phyloP scores from a whole-genome alignment of 805 yeast species.

The Suhomyces sp. region DNA sequence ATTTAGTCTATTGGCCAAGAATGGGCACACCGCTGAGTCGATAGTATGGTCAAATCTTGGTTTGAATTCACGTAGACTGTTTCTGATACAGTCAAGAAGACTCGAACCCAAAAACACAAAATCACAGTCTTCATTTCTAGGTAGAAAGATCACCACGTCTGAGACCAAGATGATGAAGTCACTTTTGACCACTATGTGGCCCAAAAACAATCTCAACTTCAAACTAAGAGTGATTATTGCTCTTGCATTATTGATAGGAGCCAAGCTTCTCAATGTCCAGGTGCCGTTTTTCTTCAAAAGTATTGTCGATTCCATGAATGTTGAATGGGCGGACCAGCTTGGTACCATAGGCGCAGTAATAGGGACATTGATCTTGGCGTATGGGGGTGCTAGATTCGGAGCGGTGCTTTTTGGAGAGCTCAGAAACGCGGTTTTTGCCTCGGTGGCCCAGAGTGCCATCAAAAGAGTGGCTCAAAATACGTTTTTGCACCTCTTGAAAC shows the following conservation, averaged over 20 bases:
- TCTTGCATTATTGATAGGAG: slow-evolving; percentile 64
- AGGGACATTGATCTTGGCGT: slow-evolving; percentile 68
- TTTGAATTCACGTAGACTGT: not conserved
- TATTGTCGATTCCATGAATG: slow-evolving; percentile 88
- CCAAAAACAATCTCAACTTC: slow-evolving; percentile 62
- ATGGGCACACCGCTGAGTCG: not conserved
- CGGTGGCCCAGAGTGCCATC: slow-evolving; percentile 93
- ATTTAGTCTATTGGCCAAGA: not conserved
- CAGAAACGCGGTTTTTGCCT: slow-evolving; percentile 92
- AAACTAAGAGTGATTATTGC: slow-evolving; percentile 77
- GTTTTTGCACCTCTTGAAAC: slow-evolving; percentile 73
- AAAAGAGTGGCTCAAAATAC: slow-evolving; percentile 86
- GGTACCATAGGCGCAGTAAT: slow-evolving; percentile 68
- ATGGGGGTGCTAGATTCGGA: slow-evolving; percentile 93
- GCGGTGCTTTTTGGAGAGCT: slow-evolving; percentile 92
- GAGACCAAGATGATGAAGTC: slow-evolving; percentile 60
- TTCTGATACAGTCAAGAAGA: not conserved
- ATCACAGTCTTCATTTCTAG: slow-evolving; percentile 17
- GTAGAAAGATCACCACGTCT: slow-evolving; percentile 30
- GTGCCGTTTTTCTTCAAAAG: slow-evolving; percentile 90
- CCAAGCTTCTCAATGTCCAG: slow-evolving; percentile 87
- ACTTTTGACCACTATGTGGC: slow-evolving; percentile 75
- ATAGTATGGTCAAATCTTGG: not conserved
- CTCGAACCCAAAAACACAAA: not conserved
- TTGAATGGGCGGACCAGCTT: slow-evolving; percentile 69